Evolutionary conservation across 1,284 basidiomycete species (phyloP).

Genomic region (Vanrija sp.): DNA sequence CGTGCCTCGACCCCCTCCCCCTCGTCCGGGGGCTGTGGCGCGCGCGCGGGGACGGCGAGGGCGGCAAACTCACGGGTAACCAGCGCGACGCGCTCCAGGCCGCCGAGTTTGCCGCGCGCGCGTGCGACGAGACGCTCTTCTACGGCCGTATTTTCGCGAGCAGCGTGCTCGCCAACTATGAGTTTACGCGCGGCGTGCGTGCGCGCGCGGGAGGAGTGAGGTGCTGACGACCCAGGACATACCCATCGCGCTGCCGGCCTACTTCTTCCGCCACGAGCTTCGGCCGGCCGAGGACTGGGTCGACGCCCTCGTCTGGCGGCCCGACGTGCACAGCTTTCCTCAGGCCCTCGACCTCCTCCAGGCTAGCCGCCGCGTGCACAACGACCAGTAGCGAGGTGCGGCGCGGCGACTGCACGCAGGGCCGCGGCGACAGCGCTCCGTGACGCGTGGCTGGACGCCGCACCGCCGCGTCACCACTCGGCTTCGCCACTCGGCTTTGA

Average conservation of each 20-base stretch:
- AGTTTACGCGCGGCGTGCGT: slow-evolving; percentile 23
- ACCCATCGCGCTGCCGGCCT: slow-evolving; percentile 15
- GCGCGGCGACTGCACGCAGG: too few relatives aligned
- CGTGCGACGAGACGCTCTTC: slow-evolving; percentile 26
- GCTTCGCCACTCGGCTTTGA: too few relatives aligned
- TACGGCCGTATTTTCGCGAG: slow-evolving; percentile 30
- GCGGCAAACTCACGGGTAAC: neutral
- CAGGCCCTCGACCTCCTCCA: too few relatives aligned
- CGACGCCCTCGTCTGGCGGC: slow-evolving; percentile 3
- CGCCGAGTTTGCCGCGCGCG: slow-evolving; percentile 6
- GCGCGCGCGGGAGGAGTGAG: neutral
- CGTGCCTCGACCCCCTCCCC: slow-evolving; percentile 3
- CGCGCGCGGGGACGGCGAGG: too few relatives aligned
- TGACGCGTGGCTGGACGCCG: too few relatives aligned
- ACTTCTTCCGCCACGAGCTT: neutral
- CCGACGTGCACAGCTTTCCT: neutral
- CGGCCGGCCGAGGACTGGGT: neutral
- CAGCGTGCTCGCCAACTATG: slow-evolving; percentile 20
- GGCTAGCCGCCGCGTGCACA: too few relatives aligned
- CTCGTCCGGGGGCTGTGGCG: neutral
- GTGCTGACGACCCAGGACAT: slow-evolving; percentile 1
- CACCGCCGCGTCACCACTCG: too few relatives aligned
- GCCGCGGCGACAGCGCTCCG: too few relatives aligned
- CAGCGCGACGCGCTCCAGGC: neutral
- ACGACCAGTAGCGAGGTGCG: too few relatives aligned